phyloP scores from a whole-genome alignment of 1,284 basidiomycete species.

The Grifola frondosa region DNA sequence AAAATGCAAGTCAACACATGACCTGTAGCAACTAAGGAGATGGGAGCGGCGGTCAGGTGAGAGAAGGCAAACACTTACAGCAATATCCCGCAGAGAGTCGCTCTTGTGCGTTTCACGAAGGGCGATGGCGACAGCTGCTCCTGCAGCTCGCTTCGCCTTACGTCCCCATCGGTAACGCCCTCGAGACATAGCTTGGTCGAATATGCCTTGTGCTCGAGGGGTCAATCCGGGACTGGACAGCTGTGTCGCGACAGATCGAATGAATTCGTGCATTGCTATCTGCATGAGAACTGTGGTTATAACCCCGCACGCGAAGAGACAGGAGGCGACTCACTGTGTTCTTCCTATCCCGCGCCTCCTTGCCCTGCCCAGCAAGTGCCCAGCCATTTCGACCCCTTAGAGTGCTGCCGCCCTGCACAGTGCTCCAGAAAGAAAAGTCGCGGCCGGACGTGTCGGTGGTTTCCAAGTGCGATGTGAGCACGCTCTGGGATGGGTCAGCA shows the following conservation, averaged over 20 bases:
- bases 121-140: constrained; percentile 63
- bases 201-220: constrained; percentile 60
- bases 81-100: constrained; percentile 65
- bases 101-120: constrained; percentile 65
- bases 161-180: constrained; percentile 67
- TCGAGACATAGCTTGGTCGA: constrained; percentile 59
- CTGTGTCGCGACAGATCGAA: constrained; percentile 54
- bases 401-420: constrained; percentile 29
- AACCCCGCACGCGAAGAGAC: too few relatives aligned
- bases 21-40: constrained; percentile 15
- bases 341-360: constrained; percentile 56
- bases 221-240: constrained; percentile 55
- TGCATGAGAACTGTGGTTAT: constrained; percentile 32
- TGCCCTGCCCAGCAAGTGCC: constrained; percentile 60
- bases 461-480: constrained; percentile 50
- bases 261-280: constrained; percentile 62
- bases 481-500: constrained; percentile 53
- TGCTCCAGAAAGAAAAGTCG: constrained; percentile 26
- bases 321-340: constrained; percentile 47
- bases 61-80: constrained; percentile 41
- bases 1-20: constrained; percentile 21
- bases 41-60: constrained; percentile 3
- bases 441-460: constrained; percentile 30
- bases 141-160: constrained; percentile 63
- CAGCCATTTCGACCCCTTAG: constrained; percentile 52